Evolutionary conservation across 176 grass and related monocot species (phyloP).

Genomic region (Phoenix dactylifera): DNA sequence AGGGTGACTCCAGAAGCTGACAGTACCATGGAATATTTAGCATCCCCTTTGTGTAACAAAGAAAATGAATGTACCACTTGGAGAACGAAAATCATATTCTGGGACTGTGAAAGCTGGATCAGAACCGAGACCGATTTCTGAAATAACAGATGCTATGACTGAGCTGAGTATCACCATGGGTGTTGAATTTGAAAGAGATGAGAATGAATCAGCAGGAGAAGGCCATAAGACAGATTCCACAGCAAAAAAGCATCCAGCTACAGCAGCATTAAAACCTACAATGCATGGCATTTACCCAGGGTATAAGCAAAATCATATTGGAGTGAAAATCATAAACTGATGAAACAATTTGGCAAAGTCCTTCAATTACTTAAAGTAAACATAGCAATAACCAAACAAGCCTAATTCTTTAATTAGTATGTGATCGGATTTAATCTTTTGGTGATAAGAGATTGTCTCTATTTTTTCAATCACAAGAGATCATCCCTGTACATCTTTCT

Average conservation of each 20-base stretch:
- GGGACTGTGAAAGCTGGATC: constrained; percentile 85
- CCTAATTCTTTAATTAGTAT: too few species aligned
- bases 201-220: constrained; percentile 48
- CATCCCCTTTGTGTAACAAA: not conserved
- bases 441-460: too few species aligned
- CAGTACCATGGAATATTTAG: constrained; percentile 8
- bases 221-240: constrained; percentile 97
- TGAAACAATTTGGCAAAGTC: not conserved
- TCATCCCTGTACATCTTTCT: too few species aligned
- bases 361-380: too few species aligned
- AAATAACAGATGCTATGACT: constrained; percentile 89
- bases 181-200: constrained; percentile 68
- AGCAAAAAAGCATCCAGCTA: constrained; percentile 91
- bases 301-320: constrained; percentile 44
- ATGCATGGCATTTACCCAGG: constrained; percentile 22
- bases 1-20: constrained; percentile 5
- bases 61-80: constrained; percentile 40
- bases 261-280: constrained; percentile 98
- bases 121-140: constrained; percentile 79
- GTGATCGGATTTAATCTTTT: too few species aligned
- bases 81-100: constrained; percentile 88
- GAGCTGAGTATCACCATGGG: constrained; percentile 92
- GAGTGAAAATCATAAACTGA: constrained; percentile 8
- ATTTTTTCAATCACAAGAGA: too few species aligned
- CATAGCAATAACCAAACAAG: too few species aligned